Evolutionary conservation across 164 flowering plant species (phyloP).

Genomic region (Sedum album): DNA sequence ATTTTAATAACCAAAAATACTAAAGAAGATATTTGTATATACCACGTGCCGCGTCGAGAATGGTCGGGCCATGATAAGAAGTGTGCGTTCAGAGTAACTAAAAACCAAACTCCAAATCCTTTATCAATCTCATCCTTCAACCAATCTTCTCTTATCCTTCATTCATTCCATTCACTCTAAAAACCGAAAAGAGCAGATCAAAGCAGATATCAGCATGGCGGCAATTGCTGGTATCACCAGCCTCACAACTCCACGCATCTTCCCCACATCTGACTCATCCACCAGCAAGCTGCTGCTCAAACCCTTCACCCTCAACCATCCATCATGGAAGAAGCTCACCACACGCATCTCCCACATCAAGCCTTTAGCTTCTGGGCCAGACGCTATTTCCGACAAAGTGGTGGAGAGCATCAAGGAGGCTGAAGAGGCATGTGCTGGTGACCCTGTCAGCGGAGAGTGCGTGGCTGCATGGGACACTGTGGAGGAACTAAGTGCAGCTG

Average conservation of each 20-base stretch:
- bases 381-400: slow-evolving; percentile 30
- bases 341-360: slow-evolving; percentile 10
- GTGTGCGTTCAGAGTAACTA: not conserved
- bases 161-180: not conserved
- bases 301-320: not conserved
- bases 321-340: not conserved
- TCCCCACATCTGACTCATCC: not conserved
- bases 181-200: too few species aligned
- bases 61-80: not conserved
- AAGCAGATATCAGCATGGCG: not conserved
- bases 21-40: not conserved
- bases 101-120: not conserved
- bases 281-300: not conserved
- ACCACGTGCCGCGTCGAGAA: not conserved
- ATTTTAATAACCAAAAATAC: too few species aligned
- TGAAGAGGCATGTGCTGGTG: slow-evolving; percentile 26
- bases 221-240: not conserved
- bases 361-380: slow-evolving; percentile 27
- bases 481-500: slow-evolving; percentile 35
- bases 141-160: not conserved
- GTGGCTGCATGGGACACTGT: slow-evolving; percentile 16
- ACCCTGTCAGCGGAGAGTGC: slow-evolving; percentile 35
- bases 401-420: slow-evolving; percentile 35
- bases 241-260: not conserved
- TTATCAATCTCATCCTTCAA: too few species aligned